These are phyloP conservation scores for Lepidium africanum DNA, from an alignment of 345 rosid species.

Conservation along the genomic window DNA sequence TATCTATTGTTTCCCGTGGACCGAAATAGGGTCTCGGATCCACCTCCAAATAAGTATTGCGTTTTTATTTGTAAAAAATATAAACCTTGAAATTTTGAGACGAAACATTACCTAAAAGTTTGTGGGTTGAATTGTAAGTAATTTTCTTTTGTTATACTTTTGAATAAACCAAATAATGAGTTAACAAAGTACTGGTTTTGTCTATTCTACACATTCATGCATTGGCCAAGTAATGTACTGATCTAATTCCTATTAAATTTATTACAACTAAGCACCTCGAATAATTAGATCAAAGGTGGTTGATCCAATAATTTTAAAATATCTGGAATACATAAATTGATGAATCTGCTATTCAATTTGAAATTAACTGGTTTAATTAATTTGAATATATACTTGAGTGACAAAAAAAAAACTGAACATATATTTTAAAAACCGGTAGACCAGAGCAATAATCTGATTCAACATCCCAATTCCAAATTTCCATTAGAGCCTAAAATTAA, in stretches of 20 bases:
- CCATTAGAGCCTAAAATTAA: background rate
- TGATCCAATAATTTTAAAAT: too few relatives aligned
- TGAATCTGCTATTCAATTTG: too few relatives aligned
- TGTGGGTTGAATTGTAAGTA: background rate
- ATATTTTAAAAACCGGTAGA: too few relatives aligned
- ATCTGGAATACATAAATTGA: too few relatives aligned
- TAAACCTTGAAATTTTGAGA: conserved; percentile 6
- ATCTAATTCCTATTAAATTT: background rate
- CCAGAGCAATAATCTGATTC: background rate
- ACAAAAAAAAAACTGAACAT: too few relatives aligned
- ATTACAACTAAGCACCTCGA: too few relatives aligned
- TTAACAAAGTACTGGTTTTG: background rate
- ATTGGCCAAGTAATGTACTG: background rate
- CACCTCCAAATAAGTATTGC: too few relatives aligned
- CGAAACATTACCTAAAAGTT: background rate
- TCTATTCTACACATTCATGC: background rate
- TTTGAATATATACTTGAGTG: too few relatives aligned
- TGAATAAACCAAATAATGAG: background rate
- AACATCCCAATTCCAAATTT: background rate
- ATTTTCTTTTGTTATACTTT: background rate
- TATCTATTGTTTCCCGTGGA: too few relatives aligned
- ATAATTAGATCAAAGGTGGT: too few relatives aligned
- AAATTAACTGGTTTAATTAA: too few relatives aligned
- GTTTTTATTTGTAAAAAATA: background rate
- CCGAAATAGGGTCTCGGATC: too few relatives aligned